Evolutionary conservation across 768 basidiomycete species (phyloP).

Genomic region (Lepiota brunneoincarnata): DNA sequence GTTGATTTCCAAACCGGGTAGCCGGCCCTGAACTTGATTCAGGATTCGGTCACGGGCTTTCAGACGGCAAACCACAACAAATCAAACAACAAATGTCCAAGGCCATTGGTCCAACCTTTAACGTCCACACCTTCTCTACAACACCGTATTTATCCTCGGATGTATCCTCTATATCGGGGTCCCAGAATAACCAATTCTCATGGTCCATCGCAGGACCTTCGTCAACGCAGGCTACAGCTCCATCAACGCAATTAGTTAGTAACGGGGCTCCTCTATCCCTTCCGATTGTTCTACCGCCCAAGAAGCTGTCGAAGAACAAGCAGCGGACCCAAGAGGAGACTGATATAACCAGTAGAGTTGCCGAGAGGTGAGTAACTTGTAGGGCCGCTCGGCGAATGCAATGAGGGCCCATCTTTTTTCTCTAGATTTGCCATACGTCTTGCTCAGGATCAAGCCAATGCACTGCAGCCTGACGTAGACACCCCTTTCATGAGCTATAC

Average conservation of each 20-base stretch:
- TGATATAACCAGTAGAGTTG: slow-evolving; percentile 41
- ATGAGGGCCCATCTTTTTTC: slow-evolving; percentile 1
- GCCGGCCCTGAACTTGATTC: slow-evolving; percentile 36
- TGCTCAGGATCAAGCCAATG: slow-evolving; percentile 58
- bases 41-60: slow-evolving; percentile 34
- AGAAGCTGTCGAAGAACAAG: slow-evolving; percentile 26
- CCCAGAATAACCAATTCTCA: slow-evolving; percentile 12
- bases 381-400: not conserved
- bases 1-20: slow-evolving; percentile 3
- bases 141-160: slow-evolving; percentile 19
- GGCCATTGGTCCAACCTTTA: slow-evolving; percentile 23
- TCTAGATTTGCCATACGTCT: slow-evolving; percentile 53
- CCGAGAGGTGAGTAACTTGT: slow-evolving; percentile 36
- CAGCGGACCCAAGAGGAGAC: slow-evolving; percentile 50
- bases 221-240: not conserved
- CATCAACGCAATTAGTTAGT: not conserved
- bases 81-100: slow-evolving; percentile 42
- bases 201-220: slow-evolving; percentile 10
- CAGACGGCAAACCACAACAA: slow-evolving; percentile 36
- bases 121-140: slow-evolving; percentile 22
- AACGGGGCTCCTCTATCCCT: not conserved
- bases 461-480: slow-evolving; percentile 65
- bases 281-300: slow-evolving; percentile 14
- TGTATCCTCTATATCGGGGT: slow-evolving; percentile 7
- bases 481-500: slow-evolving; percentile 59